Base-by-base conservation (phyloP, 2,329 filamentous ascomycete genomes). In the Acarospora socialis region DNA sequence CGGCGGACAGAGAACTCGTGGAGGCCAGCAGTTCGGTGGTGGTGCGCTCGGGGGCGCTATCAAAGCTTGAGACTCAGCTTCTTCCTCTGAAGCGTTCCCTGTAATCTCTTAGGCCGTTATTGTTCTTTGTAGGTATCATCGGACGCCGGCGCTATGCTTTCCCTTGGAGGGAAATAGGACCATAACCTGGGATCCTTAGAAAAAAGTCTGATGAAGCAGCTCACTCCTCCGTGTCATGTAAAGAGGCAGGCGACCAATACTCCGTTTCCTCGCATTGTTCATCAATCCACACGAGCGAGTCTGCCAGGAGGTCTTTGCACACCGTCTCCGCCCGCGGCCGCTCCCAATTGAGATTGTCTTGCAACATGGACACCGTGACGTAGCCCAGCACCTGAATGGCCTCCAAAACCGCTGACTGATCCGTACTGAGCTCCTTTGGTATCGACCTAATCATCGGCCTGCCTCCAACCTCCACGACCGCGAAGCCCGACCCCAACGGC, bases 261-360 rank as follows among this genome's bases (percentile, higher is more conserved):
- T 95, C 86, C 55, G 77, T 84, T 59, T 95, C 87, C 6, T 70
- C 66, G 20, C 66, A 75, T 58, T 94, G 84, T 43, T 72, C 73
- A 55, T 98, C 90, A 4, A 95, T 74, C 90, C 90, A 98, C 9
- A 98, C 72, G 62, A 98, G 71, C 32, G 84, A 83, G 47, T 92
- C 83, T 0, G 77, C 75, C 31, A 95, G 66, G 20, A 98, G 60
- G 54, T 98, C 90, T 40, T 94, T 83, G 31, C 95, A 69, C 2
- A 87, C 84, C 0, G 90, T 93, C 51, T 79, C 70, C n/a, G 83
- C 81, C 41, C 90, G 68, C 4, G 84, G 80, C 26, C 72, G 65
- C 43, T 87, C 77, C 90, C 90, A 98, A 10, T 66, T 68, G 17
- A 98, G 58, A 52, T 98, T 98, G 30, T 79, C 60, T 57, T 80